Conservation (phyloP, 1,139 yeast species). For the Spathaspora sp. region DNA sequence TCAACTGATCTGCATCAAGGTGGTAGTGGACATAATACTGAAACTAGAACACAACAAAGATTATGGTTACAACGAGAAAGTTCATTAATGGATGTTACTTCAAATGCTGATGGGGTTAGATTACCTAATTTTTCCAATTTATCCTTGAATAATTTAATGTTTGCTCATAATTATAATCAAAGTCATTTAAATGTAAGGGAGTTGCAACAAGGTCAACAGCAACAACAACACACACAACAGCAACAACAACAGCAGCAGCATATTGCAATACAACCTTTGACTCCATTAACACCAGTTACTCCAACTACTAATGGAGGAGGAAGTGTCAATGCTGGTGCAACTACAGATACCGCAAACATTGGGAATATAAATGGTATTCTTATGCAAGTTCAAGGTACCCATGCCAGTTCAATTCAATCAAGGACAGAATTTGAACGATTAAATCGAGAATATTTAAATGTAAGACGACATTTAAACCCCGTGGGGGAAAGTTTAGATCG, state of each 20-base stretch:
- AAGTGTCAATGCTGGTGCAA: neutral
- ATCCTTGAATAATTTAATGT: conserved; percentile 50
- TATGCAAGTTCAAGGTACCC: conserved; percentile 32
- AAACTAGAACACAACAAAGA: conserved; percentile 76
- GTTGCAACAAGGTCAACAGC: conserved; percentile 8
- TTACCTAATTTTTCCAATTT: conserved; percentile 39
- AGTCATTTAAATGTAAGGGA: conserved; percentile 27
- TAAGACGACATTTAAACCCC: conserved; percentile 69
- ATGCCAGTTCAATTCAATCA: conserved; percentile 55
- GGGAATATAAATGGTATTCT: conserved; percentile 33
- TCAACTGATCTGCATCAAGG: conserved; percentile 11
- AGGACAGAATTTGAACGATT: conserved; percentile 76
- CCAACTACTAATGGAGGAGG: conserved; percentile 8
- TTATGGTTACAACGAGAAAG: conserved; percentile 82
- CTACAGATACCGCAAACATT: conserved; percentile 9
- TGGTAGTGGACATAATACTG: conserved; percentile 17
- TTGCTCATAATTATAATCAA: conserved; percentile 33
- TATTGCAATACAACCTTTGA: conserved; percentile 5
- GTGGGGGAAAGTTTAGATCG: conserved; percentile 61
- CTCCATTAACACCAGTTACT: conserved; percentile 11
- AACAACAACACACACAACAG: conserved; percentile 10
- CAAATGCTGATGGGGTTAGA: conserved; percentile 31
- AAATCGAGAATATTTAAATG: conserved; percentile 70
- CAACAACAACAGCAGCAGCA: conserved; percentile 7
- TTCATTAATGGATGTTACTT: conserved; percentile 56